phyloP scores from a whole-genome alignment of 192 early-diverging fungal species.

The Diversispora epigaea region DNA sequence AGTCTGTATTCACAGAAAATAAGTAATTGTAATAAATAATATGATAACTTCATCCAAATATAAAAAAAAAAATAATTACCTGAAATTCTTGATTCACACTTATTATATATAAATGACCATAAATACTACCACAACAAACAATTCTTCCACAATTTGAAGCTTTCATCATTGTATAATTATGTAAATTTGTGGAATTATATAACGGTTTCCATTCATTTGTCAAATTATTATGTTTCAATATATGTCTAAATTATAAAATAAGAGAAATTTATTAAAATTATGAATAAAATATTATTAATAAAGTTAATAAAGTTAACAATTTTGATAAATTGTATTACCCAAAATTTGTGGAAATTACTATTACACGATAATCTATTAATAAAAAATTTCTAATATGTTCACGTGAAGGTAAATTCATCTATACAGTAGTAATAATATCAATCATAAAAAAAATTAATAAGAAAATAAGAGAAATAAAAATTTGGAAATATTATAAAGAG shows the following conservation, averaged over 20 bases:
- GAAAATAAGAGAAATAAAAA: not conserved
- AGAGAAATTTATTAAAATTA: slow-evolving; percentile 27
- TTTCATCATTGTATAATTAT: slow-evolving; percentile 55
- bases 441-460: not conserved
- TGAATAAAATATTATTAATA: not conserved
- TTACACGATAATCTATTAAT: slow-evolving; percentile 29
- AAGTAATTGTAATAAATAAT: not conserved
- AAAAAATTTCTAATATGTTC: slow-evolving; percentile 56
- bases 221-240: slow-evolving; percentile 41
- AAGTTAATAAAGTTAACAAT: not conserved
- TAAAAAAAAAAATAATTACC: not conserved
- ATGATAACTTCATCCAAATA: not conserved
- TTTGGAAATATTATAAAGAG: not conserved
- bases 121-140: slow-evolving; percentile 53
- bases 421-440: not conserved
- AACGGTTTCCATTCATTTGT: slow-evolving; percentile 37
- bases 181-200: slow-evolving; percentile 43
- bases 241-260: slow-evolving; percentile 34
- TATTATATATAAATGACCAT: slow-evolving; percentile 54
- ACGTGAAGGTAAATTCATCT: not conserved
- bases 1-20: slow-evolving; percentile 29
- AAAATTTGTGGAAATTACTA: slow-evolving; percentile 45
- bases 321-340: slow-evolving; percentile 34
- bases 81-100: slow-evolving; percentile 49
- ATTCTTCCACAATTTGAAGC: slow-evolving; percentile 53